Evolutionary conservation across 2,329 filamentous ascomycete species (phyloP).

Genomic region (Aspergillus pseudonomiae): DNA sequence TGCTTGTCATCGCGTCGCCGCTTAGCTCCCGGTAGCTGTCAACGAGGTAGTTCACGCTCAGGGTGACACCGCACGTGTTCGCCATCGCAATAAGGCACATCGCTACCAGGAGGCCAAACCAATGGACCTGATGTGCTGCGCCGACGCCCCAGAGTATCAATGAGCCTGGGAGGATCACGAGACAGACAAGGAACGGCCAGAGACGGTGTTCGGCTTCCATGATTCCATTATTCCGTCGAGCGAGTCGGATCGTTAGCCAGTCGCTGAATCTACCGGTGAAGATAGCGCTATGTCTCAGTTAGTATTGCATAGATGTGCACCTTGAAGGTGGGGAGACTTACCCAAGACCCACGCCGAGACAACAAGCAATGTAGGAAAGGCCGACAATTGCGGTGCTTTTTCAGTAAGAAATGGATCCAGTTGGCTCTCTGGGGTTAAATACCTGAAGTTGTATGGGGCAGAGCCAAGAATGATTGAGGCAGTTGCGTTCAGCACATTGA

Average conservation of each 20-base stretch:
- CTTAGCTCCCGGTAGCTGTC: constrained; percentile 46
- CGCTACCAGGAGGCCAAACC: constrained; percentile 47
- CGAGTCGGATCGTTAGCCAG: constrained; percentile 41
- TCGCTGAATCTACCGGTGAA: constrained; percentile 45
- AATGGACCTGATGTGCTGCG: constrained; percentile 46
- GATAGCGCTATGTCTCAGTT: constrained; percentile 31
- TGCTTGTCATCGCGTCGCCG: constrained; percentile 44
- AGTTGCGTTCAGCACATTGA: constrained; percentile 46
- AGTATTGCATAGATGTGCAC: neutral
- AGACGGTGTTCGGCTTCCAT: constrained; percentile 48
- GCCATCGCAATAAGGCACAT: constrained; percentile 48
- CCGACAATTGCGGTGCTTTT: constrained; percentile 42
- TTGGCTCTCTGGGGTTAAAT: neutral
- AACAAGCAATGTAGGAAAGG: constrained; percentile 41
- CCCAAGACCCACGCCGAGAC: constrained; percentile 37
- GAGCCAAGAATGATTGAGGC: constrained; percentile 40
- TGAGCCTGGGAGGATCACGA: constrained; percentile 38
- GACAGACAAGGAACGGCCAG: constrained; percentile 42
- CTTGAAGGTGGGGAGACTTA: constrained; percentile 15
- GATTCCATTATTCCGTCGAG: constrained; percentile 44
- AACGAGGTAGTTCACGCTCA: constrained; percentile 46
- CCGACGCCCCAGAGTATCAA: constrained; percentile 46
- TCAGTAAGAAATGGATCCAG: constrained; percentile 17
- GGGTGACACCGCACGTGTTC: constrained; percentile 39
- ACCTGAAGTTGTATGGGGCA: constrained; percentile 43